A percentile compares a stretch with the other conserved stretches of the same genome.
These are phyloP conservation scores for Vitis amurensis DNA, from an alignment of 164 flowering plant genomes.

Conservation along the genomic window DNA sequence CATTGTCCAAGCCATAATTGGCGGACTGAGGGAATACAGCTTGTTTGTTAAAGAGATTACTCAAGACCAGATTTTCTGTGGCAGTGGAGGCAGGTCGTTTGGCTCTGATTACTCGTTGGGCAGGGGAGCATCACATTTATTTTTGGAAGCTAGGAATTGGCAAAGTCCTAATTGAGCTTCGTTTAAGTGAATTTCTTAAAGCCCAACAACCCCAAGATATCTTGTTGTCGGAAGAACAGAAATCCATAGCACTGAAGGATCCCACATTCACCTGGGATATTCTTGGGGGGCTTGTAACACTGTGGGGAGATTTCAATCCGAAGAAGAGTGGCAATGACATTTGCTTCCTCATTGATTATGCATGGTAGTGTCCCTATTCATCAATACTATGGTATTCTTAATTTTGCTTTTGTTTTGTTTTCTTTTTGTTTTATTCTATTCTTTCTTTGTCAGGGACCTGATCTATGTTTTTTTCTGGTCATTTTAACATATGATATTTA, in stretches of 20 bases:
- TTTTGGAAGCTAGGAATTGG: conserved; percentile 72
- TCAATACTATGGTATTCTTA: background rate
- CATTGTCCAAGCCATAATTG: conserved; percentile 48
- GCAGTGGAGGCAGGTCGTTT: conserved; percentile 62
- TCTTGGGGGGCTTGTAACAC: conserved; percentile 77
- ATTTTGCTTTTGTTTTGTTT: background rate
- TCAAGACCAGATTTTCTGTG: conserved; percentile 38
- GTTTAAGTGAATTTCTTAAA: conserved; percentile 30
- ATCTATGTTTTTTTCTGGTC: background rate
- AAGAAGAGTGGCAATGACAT: conserved; percentile 22
- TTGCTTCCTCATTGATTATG: conserved; percentile 50
- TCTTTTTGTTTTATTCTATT: background rate
- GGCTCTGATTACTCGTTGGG: conserved; percentile 71
- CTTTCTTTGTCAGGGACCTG: background rate
- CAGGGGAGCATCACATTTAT: conserved; percentile 62
- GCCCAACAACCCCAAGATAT: conserved; percentile 9
- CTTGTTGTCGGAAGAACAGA: conserved; percentile 37
- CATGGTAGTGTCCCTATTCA: conserved; percentile 54
- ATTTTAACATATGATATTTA: background rate
- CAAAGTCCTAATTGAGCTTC: conserved; percentile 56
- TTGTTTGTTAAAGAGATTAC: conserved; percentile 30
- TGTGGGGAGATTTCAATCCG: conserved; percentile 40
- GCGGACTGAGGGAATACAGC: conserved; percentile 36
- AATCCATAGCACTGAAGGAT: conserved; percentile 29
- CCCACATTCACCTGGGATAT: conserved; percentile 72